Evolutionary conservation across 495 filamentous ascomycete species (phyloP).

Genomic region (Talaromyces borbonicus): DNA sequence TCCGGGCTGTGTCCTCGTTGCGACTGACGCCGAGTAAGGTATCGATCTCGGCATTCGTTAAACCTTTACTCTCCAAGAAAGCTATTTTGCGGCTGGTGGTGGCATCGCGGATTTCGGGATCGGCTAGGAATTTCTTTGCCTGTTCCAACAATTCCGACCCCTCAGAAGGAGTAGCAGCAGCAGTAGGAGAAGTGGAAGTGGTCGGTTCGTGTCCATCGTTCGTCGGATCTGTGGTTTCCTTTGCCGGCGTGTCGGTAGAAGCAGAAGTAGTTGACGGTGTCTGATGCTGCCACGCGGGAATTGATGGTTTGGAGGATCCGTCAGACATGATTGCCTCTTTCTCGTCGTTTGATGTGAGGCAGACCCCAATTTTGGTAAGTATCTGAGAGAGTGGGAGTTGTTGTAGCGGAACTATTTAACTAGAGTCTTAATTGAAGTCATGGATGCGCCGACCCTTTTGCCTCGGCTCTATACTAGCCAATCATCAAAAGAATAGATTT

Average conservation of each 20-base stretch:
- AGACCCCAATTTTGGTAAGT: too few species aligned
- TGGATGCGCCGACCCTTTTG: conserved; percentile 1
- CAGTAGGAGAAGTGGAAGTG: too few species aligned
- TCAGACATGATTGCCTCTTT: conserved; percentile 25
- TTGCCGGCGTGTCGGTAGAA: conserved; percentile 24
- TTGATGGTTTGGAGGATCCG: conserved; percentile 23
- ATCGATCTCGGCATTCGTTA: conserved; percentile 57
- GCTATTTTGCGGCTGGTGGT: conserved; percentile 61
- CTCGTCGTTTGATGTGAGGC: background rate
- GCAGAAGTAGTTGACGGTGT: conserved; percentile 19
- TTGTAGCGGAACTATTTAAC: too few species aligned
- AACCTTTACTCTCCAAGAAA: conserved; percentile 74
- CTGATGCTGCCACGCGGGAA: conserved; percentile 39
- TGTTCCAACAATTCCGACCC: conserved; percentile 51
- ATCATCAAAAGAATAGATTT: background rate
- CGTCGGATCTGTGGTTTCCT: conserved; percentile 7
- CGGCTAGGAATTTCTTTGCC: conserved; percentile 69
- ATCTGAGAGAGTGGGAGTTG: too few species aligned
- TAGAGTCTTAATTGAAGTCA: too few species aligned
- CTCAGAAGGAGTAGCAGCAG: conserved; percentile 9
- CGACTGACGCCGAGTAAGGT: conserved; percentile 46
- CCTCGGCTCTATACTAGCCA: background rate
- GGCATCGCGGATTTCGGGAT: conserved; percentile 62
- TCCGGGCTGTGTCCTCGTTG: conserved; percentile 26
- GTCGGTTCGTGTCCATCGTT: background rate